Evolutionary conservation across 2,329 filamentous ascomycete species (phyloP).

Genomic region (Penicillium sp.): DNA sequence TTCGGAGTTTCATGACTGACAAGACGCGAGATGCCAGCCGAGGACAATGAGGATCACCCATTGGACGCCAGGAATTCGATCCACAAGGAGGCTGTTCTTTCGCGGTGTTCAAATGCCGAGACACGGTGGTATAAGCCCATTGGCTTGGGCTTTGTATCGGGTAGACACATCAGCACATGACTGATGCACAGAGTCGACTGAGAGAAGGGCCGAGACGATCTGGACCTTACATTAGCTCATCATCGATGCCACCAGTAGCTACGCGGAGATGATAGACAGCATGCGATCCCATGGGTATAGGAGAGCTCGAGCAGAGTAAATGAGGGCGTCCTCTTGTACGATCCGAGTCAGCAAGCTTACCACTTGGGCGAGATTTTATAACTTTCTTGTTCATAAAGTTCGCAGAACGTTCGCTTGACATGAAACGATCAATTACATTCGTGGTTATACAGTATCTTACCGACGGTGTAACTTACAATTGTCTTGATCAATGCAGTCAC

Average conservation of each 20-base stretch:
- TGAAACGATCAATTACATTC: background rate
- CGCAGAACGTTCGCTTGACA: background rate
- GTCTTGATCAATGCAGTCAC: constrained; percentile 1
- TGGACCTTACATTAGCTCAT: too few species aligned
- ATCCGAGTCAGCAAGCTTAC: background rate
- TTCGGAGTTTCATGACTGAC: background rate
- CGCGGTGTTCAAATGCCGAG: too few species aligned
- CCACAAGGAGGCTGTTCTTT: background rate
- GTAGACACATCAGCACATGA: too few species aligned
- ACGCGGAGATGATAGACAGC: background rate
- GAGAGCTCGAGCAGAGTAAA: background rate
- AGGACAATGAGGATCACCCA: background rate
- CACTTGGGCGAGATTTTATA: background rate
- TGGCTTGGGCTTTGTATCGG: too few species aligned
- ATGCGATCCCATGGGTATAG: background rate
- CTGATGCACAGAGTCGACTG: too few species aligned
- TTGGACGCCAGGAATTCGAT: background rate
- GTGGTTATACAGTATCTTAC: background rate
- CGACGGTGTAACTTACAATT: background rate
- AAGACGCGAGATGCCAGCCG: background rate
- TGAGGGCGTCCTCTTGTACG: background rate
- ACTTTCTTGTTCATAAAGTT: background rate
- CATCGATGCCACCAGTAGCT: too few species aligned
- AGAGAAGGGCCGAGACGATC: too few species aligned
- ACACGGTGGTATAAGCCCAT: too few species aligned